Evolutionary conservation across 164 flowering plant genomes (phyloP), one percentile per base, ranked within the genome.

Genomic region (Nymphaea colorata): DNA sequence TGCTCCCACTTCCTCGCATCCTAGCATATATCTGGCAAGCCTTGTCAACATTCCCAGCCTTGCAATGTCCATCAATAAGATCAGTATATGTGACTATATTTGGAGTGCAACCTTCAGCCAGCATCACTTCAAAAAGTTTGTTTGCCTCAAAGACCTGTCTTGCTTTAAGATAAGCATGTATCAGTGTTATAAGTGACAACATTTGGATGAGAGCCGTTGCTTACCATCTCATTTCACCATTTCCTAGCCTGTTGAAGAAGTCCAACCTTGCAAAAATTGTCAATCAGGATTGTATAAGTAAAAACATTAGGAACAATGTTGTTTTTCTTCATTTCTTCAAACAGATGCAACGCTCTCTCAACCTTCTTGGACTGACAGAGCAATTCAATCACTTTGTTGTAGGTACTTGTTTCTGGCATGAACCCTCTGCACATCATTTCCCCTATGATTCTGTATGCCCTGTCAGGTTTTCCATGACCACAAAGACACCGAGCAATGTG

Each of bases 381-480:
- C 69, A 79, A 79, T 43, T 73, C 78, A 69, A 93, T 87, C 63
- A 93, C 98, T 74, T 91, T 84, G 14, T 89, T 70, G 68, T 91
- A 93, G 42, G 96, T 91, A 71, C 82, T 84, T 43, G 77, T 66
- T 64, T 93, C 96, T 15, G 97, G 98, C 61, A 81, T 68, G 64
- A 93, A 93, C 42, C 98, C 98, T 73, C 84, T 87, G 43, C 67
- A 74, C 94, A 91, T 91, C 97, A 91, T 86, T 70, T 93, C 89
- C 61, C 75, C 78, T 66, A 91, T 85, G 43, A 93, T 72, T 7
- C 67, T 73, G 76, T 72, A 82, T 53, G 96, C 96, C 74, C 82
- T 84, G 68, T 89, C 91, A 80, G 79, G 86, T 64, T 91, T 93
- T 44, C 91, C 89, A 68, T 76, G 80, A 59, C 75, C 82, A 79